Percentiles rank a stretch among this genome's conserved stretches.
Evolutionary conservation across 164 flowering plant genomes (phyloP).

Genomic region (Nymphaea colorata): DNA sequence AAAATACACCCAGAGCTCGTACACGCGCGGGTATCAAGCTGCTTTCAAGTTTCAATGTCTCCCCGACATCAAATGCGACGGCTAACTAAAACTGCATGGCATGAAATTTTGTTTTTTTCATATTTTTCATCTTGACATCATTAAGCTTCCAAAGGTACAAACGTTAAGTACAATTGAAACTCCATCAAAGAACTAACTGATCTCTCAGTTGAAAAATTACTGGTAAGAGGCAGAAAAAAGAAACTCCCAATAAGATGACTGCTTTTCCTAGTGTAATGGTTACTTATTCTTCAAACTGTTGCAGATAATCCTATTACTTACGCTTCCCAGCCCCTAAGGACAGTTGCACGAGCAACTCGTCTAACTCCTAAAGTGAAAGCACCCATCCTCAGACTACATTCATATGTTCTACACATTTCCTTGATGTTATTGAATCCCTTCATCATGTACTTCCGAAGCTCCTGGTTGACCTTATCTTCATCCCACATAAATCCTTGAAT

Average conservation of each 20-base stretch:
- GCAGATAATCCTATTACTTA: conserved; percentile 9
- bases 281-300: conserved; percentile 1
- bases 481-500: conserved; percentile 99
- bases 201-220: no score
- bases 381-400: conserved; percentile 89
- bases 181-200: no score
- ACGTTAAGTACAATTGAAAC: no score
- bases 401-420: conserved; percentile 53
- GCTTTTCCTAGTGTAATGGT: not conserved
- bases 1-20: no score
- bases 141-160: no score
- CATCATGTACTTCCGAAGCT: conserved; percentile 70
- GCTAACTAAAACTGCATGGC: no score
- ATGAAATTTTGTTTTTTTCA: no score
- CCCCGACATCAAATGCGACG: no score
- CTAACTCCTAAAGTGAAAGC: conserved; percentile 84
- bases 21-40: no score
- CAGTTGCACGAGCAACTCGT: conserved; percentile 82
- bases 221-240: not conserved
- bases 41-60: no score
- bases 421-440: conserved; percentile 58
- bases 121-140: no score
- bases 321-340: conserved; percentile 85
- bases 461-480: conserved; percentile 70
- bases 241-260: not conserved